These are phyloP conservation scores for Syzygium aqueum DNA, from an alignment of 345 rosid genomes.

Conservation along the genomic window DNA sequence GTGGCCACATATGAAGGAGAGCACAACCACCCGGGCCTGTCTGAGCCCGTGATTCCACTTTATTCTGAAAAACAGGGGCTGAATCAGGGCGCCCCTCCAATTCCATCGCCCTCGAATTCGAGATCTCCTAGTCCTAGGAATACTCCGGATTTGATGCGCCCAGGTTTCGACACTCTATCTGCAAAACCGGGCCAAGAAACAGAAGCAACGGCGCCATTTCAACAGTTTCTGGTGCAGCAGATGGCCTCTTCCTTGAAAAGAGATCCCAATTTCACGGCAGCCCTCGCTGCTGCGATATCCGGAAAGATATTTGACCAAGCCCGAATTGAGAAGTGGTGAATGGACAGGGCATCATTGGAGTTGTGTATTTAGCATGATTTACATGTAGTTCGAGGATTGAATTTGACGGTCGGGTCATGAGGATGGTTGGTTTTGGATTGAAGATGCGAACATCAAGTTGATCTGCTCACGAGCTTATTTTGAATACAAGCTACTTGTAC, in stretches of 20 bases:
- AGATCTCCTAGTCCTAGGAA: constrained; percentile 22
- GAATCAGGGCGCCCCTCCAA: not conserved
- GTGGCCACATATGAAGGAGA: constrained; percentile 85
- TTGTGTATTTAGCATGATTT: not conserved
- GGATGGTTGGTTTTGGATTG: not conserved
- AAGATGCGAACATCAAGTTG: not conserved
- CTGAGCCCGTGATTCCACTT: constrained; percentile 18
- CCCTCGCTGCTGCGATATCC: constrained; percentile 72
- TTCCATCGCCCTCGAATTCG: not conserved
- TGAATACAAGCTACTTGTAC: not conserved
- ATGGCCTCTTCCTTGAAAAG: constrained; percentile 74
- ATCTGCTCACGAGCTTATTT: not conserved
- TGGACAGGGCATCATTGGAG: not conserved
- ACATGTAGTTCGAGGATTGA: not conserved
- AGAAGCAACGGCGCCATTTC: constrained; percentile 19
- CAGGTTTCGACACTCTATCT: not conserved
- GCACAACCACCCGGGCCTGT: constrained; percentile 50
- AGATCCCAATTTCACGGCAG: constrained; percentile 71
- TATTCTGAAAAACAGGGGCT: not conserved
- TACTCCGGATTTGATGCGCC: not conserved
- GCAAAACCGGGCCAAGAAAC: constrained; percentile 4
- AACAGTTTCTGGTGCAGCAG: constrained; percentile 52
- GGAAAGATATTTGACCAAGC: constrained; percentile 39
- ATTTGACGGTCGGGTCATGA: not conserved
- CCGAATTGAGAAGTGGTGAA: not conserved